Evolutionary conservation across 306 rosid genomes (phyloP).

Genomic region (Prunus dulcis): DNA sequence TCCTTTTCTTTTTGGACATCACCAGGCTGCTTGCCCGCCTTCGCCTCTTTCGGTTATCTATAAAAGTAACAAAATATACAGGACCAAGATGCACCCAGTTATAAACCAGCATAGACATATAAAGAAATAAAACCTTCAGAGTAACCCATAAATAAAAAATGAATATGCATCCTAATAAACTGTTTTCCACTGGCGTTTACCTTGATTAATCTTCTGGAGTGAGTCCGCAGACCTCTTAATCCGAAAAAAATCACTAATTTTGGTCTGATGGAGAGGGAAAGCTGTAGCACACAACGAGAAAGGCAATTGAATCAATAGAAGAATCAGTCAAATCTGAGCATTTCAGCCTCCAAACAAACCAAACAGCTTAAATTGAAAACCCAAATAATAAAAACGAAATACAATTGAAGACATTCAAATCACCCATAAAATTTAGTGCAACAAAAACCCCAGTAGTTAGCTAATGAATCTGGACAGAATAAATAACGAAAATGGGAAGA

Average conservation of each 20-base stretch:
- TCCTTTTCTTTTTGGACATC: constrained; percentile 67
- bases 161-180: neutral
- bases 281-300: constrained; percentile 42
- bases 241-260: constrained; percentile 77
- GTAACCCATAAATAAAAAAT: neutral
- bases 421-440: neutral
- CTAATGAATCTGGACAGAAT: neutral
- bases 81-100: neutral
- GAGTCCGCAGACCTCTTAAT: constrained; percentile 45
- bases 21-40: constrained; percentile 52
- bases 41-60: constrained; percentile 59
- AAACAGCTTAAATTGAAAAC: no score
- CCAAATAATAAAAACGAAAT: no score
- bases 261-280: constrained; percentile 83
- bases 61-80: neutral
- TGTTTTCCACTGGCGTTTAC: constrained; percentile 19
- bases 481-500: neutral
- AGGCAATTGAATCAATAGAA: neutral
- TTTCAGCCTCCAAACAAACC: neutral
- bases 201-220: constrained; percentile 29
- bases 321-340: neutral
- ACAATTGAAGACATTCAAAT: neutral
- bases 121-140: neutral
- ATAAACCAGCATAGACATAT: neutral
- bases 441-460: neutral